Base-by-base conservation (phyloP, 108 stramenopile species). In the Pseudonitzschia multiseries region DNA sequence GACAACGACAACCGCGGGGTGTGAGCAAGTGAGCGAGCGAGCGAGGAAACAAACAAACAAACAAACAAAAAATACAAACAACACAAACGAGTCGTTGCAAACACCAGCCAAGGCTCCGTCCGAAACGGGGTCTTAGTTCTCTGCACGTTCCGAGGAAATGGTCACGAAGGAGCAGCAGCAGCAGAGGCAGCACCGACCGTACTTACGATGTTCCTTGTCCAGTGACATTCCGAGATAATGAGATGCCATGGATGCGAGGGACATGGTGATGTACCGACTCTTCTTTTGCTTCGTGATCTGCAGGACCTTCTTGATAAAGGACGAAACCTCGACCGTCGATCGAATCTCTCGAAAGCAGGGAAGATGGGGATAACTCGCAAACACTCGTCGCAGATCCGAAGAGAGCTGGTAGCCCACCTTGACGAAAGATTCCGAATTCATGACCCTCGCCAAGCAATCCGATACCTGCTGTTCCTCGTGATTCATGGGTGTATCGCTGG, bases 141-240 rank as follows among this genome's bases (percentile, higher is more conserved):
- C 57, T 24, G 4, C 8, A 21, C 13, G 24, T 15, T 59, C 24
- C 24, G 13, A 31, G 13, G 29, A 27, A 59, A 6, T 59, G 6
- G 14, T 59, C 57, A 59, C 21, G 22, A 56, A 26, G 22, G 2
- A 24, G 54, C 46, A 48, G 22, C 77, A 56, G n/a, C n/a, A n/a
- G n/a, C n/a, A n/a, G n/a, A n/a, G n/a, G n/a, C n/a, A n/a, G n/a
- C n/a, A n/a, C n/a, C n/a, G n/a, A n/a, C 24, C 24, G 1, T n/a
- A 33, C 61, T 62, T 40, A 62, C 61, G 88, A 29, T 82, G 70
- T 17, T 62, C 73, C 67, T 89, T 89, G 24, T 70, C 32, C 0
- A 81, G 17, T 27, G 70, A 27, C 62, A 71, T 75, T 4, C 57
- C 75, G n/a, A 81, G 41, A 65, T 75, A 81, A 33, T 71, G 64